Evolutionary conservation across 2,329 filamentous ascomycete species (phyloP), one percentile per base, ranked within the genome.

Genomic region (Venturiaceae sp.): DNA sequence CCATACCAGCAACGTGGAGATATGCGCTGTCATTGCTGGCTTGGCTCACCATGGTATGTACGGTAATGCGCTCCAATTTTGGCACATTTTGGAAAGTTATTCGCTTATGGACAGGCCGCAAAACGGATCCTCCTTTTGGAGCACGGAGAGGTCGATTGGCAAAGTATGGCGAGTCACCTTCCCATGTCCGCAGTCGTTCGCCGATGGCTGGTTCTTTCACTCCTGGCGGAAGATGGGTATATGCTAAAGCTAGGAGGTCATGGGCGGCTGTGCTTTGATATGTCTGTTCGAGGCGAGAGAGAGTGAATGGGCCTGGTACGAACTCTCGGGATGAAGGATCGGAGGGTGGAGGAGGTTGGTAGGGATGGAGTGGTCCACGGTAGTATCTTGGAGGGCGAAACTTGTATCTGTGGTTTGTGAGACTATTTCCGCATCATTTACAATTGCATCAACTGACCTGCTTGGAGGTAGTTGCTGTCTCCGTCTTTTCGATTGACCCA

Each of bases 361-460:
- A 85, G 55, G 94, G 94, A 71, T 97, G 92, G 26, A 97, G 80
- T 63, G 92, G 92, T 59, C 94, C 94, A 68, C 92, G 89, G 73
- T 96, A 86, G 81, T 92, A 99, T 76, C 92, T 94, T 63, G 94
- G 94, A 55, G 92, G 87, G 63, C 92, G 90, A 74, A 88, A 97
- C 74, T 95, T 89, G 77, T 97, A 99, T 80, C 92, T 95, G 62
- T 30, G 19, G 19, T 19, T 28, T 28, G 7, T 33, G 11, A 32
- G 28, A 36, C 14, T 32, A 36, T n/a, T 14, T 13, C 36, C 19
- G 9, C 53, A 19, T 33, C 47, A 50, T 21, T n/a, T 44, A 28
- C 55, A 57, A 52, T 39, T 33, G 33, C 19, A 19, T 34, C 32
- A 33, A 33, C 62, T 30, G 70, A 83, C 80, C 80, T 80, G 77